Percentiles rank a stretch among this genome's conserved stretches.
Conservation (phyloP, 164 flowering plant species). For the Malania oleifera region DNA sequence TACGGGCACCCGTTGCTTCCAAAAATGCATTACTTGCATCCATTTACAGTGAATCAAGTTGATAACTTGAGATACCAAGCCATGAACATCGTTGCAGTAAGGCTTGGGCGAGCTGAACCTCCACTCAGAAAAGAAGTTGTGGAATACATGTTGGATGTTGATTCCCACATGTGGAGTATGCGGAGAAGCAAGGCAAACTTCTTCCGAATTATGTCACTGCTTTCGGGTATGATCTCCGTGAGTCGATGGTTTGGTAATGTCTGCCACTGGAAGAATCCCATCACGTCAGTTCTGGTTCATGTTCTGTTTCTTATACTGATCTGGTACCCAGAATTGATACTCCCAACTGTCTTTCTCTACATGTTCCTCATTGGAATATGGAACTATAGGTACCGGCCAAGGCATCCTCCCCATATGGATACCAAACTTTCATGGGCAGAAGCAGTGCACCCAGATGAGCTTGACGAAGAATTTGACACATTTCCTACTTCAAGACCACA, state of each 20-base stretch:
- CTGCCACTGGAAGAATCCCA: conserved; percentile 51
- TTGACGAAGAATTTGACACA: conserved; percentile 59
- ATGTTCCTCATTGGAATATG: conserved; percentile 57
- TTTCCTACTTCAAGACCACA: conserved; percentile 44
- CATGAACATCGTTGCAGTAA: conserved; percentile 44
- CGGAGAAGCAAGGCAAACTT: conserved; percentile 64
- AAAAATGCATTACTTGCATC: conserved; percentile 55
- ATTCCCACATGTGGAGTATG: conserved; percentile 66
- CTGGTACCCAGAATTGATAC: conserved; percentile 54
- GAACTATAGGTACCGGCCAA: conserved; percentile 47
- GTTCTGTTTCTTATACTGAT: conserved; percentile 45
- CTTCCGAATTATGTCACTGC: conserved; percentile 46
- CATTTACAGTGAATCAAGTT: conserved; percentile 52
- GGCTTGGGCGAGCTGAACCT: conserved; percentile 57
- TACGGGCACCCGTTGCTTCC: conserved; percentile 51
- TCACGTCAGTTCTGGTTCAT: conserved; percentile 51
- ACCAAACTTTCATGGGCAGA: conserved; percentile 56
- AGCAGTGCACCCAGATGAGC: conserved; percentile 47
- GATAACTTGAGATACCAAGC: conserved; percentile 48
- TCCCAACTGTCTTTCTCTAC: conserved; percentile 50
- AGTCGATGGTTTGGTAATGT: conserved; percentile 40
- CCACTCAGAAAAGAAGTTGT: conserved; percentile 55
- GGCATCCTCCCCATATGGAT: conserved; percentile 59
- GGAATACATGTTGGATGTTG: conserved; percentile 65
- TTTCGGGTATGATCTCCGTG: conserved; percentile 34